phyloP scores from a whole-genome alignment of 177 flowering plant genomes.

The Vitis hybrid region DNA sequence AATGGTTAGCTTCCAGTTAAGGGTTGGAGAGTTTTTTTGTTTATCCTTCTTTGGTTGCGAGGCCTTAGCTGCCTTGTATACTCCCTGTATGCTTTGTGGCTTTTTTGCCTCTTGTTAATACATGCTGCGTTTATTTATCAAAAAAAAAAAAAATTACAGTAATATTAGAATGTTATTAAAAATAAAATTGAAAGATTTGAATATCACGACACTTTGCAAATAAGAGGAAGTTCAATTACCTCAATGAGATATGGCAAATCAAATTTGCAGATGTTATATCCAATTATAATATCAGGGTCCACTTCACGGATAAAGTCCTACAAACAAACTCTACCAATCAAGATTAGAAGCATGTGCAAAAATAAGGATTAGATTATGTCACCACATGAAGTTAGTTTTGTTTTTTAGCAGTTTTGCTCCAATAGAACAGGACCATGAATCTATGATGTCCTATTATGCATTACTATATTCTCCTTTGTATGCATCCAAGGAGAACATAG shows the following conservation, averaged over 20 bases:
- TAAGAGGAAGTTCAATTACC: constrained; percentile 36
- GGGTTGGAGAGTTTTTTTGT: too few relatives aligned
- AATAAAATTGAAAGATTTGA: background rate
- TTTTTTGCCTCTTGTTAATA: too few relatives aligned
- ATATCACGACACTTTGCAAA: background rate
- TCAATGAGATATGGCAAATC: constrained; percentile 98
- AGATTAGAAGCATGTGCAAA: background rate
- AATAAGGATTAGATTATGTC: background rate
- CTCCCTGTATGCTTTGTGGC: too few relatives aligned
- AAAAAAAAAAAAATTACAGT: background rate
- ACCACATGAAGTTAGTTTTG: too few relatives aligned
- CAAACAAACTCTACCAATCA: constrained; percentile 13
- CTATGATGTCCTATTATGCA: too few relatives aligned
- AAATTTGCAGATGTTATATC: constrained; percentile 98
- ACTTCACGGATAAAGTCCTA: constrained; percentile 89
- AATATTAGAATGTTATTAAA: background rate
- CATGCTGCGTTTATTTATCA: background rate
- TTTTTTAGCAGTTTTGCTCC: too few relatives aligned
- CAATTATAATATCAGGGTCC: constrained; percentile 98
- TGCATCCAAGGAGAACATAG: too few relatives aligned
- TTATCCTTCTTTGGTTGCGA: too few relatives aligned
- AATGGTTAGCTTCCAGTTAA: too few relatives aligned
- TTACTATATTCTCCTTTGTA: too few relatives aligned
- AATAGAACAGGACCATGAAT: too few relatives aligned
- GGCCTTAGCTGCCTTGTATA: too few relatives aligned